Conservation (phyloP, 305 asterid genomes). For the Fraxinus baroniana region DNA sequence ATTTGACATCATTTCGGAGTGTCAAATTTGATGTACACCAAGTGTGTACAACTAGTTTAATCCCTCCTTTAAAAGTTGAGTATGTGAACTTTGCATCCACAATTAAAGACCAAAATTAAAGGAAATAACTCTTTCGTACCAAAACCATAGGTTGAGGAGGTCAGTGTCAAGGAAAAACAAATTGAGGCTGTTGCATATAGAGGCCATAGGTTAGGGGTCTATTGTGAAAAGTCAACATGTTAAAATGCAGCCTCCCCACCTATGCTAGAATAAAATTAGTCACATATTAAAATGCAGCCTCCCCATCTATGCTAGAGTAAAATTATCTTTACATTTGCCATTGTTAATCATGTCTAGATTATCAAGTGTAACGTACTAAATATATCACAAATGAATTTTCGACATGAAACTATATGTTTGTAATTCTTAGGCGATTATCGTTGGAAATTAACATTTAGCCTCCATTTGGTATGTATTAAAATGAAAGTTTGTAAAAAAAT, state of each 20-base stretch:
- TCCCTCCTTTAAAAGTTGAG: too few relatives aligned
- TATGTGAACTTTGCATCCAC: too few relatives aligned
- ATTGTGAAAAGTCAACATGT: background rate
- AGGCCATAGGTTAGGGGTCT: background rate
- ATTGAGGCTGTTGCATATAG: background rate
- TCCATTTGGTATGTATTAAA: too few relatives aligned
- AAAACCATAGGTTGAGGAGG: background rate
- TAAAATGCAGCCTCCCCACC: background rate
- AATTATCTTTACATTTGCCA: background rate
- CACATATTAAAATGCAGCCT: background rate
- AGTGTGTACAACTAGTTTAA: too few relatives aligned
- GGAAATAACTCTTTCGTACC: background rate
- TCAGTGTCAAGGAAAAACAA: background rate
- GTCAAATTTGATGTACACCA: too few relatives aligned
- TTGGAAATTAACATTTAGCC: background rate
- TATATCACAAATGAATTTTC: background rate
- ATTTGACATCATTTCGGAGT: too few relatives aligned
- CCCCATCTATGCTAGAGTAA: too few relatives aligned
- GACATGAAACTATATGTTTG: too few relatives aligned
- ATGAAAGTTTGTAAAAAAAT: too few relatives aligned
- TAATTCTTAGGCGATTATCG: background rate
- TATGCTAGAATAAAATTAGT: too few relatives aligned
- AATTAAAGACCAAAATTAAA: too few relatives aligned
- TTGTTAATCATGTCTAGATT: background rate
- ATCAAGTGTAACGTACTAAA: too few relatives aligned